Percentiles rank a stretch among this genome's conserved stretches.
Conservation (phyloP, 371 early-diverging fungal species). For the Rhizomucor miehei region DNA sequence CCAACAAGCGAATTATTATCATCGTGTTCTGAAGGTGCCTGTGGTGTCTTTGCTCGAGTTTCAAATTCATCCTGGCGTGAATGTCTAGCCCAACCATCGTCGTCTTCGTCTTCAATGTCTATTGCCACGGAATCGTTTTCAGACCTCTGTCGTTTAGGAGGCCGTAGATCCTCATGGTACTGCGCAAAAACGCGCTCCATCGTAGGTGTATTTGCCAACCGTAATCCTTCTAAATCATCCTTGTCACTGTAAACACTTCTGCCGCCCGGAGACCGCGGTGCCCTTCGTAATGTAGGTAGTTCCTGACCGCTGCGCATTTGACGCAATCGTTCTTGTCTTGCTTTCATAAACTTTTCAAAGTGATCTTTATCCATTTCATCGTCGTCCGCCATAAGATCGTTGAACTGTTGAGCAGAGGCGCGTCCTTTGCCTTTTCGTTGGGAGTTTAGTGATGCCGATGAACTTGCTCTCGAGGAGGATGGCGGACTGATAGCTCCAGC, state of each 20-base stretch:
- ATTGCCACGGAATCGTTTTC: too few relatives aligned
- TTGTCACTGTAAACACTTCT: neutral
- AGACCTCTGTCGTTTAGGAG: conserved; percentile 1
- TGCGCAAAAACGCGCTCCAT: neutral
- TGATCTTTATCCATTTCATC: conserved; percentile 3
- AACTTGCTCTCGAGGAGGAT: conserved; percentile 1
- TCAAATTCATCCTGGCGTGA: neutral
- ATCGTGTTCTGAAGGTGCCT: neutral
- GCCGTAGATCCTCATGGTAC: conserved; percentile 6
- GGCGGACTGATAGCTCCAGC: conserved; percentile 17
- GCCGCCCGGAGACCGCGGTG: conserved; percentile 6
- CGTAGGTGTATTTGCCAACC: conserved; percentile 1
- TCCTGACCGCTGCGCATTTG: conserved; percentile 9
- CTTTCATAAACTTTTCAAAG: conserved; percentile 9
- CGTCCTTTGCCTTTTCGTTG: neutral
- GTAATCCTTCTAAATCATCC: too few relatives aligned
- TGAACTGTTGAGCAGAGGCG: neutral
- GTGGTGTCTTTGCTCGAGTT: neutral
- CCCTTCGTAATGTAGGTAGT: conserved; percentile 1
- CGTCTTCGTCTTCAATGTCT: neutral
- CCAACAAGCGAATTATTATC: neutral
- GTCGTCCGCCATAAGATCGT: neutral
- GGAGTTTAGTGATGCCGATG: neutral
- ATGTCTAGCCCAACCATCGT: neutral
- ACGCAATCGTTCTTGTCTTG: conserved; percentile 1